Evolutionary conservation across 106 monocot genomes (phyloP), one percentile per base, ranked within the genome.

Genomic region (Dioscorea dumetorum): DNA sequence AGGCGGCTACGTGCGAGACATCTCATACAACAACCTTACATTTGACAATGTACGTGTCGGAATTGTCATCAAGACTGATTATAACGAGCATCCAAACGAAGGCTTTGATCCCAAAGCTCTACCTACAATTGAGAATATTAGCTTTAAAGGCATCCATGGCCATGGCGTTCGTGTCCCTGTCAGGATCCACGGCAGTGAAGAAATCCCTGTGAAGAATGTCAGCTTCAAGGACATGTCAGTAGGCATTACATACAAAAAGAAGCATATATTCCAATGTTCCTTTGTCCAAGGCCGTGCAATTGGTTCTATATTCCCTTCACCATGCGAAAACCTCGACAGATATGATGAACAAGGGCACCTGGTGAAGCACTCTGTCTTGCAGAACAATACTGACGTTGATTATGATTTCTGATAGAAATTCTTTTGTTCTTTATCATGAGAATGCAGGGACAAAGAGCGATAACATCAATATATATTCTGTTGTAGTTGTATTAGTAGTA

Each of bases 21-120:
- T 93, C 65, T 69, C 75, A 28, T 89, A 81, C 63, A 78, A 72
- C 58, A 88, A 88, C 79, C 57, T 93, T 23, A 89, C 88, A 20
- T 72, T 93, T 12, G 93, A 86, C 35, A 80, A 79, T 60, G 78
- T 88, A 4, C 82, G 93, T 24, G 88, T 88, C 12, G 88, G 93
- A 11, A 86, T 93, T 13, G 79, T 93, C 8, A 75, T 93, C 52
- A 89, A 88, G 74, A 88, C 88, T 1, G 83, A 88, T 74, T 93
- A 93, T 70, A 86, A 93, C 21, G 86, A 93, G 63, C 93, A 88
- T 71, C 73, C 93, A 4, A 86, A 86, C 53, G 67, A 79, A 22
- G 71, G 78, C 14, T 88, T 77, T 50, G 79, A 93, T 49, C 80
- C 73, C 18, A 68, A 59, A 22, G 83, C 78, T 31, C 48, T 79